These are phyloP conservation scores for Pseudozyma thailandica DNA, from an alignment of 1,284 basidiomycete species.

Conservation along the genomic window DNA sequence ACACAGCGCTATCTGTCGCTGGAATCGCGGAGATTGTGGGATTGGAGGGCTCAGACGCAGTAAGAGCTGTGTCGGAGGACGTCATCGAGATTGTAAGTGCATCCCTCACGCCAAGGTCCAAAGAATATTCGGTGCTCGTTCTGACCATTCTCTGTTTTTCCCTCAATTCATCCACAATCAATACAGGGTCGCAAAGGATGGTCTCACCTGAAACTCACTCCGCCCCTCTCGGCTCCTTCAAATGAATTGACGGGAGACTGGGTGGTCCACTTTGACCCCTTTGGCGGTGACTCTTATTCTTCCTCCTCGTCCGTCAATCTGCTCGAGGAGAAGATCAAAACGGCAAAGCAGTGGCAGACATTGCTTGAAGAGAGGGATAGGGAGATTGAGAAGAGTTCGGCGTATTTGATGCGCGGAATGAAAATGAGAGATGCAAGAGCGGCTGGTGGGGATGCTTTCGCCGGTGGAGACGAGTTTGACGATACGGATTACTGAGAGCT, in stretches of 20 bases:
- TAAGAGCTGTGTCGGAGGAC: conserved; percentile 73
- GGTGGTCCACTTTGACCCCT: conserved; percentile 33
- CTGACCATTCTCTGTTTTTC: not conserved
- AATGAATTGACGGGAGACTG: conserved; percentile 14
- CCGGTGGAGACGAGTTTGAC: not conserved
- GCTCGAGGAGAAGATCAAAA: conserved; percentile 37
- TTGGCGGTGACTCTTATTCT: conserved; percentile 26
- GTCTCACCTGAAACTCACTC: conserved; percentile 23
- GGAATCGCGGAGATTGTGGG: conserved; percentile 77
- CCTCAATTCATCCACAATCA: not conserved
- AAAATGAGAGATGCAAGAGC: not conserved
- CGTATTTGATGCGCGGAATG: conserved; percentile 29
- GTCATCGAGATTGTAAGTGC: conserved; percentile 78
- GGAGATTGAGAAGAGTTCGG: conserved; percentile 30
- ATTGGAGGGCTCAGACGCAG: conserved; percentile 69
- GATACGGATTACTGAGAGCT: not conserved
- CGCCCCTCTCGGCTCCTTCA: conserved; percentile 12
- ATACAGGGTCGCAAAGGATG: conserved; percentile 34
- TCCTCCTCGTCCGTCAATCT: conserved; percentile 19
- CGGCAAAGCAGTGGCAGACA: conserved; percentile 43
- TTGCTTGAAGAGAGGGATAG: conserved; percentile 40
- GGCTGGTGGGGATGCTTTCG: not conserved
- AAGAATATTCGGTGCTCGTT: not conserved
- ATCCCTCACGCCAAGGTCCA: too few relatives aligned
- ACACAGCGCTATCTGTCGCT: conserved; percentile 77